Evolutionary conservation across 1,139 yeast species (phyloP).

Genomic region (Waltiozyma sp.): DNA sequence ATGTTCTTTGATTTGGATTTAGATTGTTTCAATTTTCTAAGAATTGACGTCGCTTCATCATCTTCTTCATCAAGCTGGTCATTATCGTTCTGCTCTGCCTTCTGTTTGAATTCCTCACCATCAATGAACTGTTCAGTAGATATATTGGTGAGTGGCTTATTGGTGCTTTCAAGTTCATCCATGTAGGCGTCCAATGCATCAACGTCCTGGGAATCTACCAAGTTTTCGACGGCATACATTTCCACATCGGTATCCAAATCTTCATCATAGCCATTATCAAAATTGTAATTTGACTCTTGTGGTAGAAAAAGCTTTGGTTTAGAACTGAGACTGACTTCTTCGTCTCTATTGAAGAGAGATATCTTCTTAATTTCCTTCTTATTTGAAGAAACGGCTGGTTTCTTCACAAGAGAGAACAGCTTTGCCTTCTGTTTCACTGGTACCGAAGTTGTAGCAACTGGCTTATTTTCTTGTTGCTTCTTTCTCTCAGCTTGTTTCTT

Average conservation of each 20-base stretch:
- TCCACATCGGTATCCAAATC: conserved; percentile 2
- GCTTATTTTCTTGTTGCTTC: conserved; percentile 14
- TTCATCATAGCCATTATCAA: conserved; percentile 1
- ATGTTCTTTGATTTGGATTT: conserved; percentile 21
- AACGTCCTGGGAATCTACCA: conserved; percentile 1
- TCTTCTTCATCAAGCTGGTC: conserved; percentile 15
- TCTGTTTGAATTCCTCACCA: neutral
- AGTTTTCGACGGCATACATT: conserved; percentile 9
- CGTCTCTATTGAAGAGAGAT: neutral
- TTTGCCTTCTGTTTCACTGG: neutral
- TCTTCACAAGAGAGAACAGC: conserved; percentile 1
- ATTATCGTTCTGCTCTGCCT: conserved; percentile 8
- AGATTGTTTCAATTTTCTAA: conserved; percentile 28
- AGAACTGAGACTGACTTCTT: conserved; percentile 1
- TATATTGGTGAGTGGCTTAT: neutral
- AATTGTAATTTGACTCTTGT: neutral
- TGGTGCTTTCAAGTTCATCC: conserved; percentile 10
- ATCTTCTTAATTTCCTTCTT: conserved; percentile 1
- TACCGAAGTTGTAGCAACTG: conserved; percentile 1
- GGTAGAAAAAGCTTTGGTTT: conserved; percentile 17
- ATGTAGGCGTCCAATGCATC: conserved; percentile 23
- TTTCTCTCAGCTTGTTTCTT: conserved; percentile 26
- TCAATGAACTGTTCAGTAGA: neutral
- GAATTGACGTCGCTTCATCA: conserved; percentile 23
- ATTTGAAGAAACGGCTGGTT: neutral